These are phyloP conservation scores for Avena insularis DNA, from an alignment of 176 grass and related monocot species.

Conservation along the genomic window DNA sequence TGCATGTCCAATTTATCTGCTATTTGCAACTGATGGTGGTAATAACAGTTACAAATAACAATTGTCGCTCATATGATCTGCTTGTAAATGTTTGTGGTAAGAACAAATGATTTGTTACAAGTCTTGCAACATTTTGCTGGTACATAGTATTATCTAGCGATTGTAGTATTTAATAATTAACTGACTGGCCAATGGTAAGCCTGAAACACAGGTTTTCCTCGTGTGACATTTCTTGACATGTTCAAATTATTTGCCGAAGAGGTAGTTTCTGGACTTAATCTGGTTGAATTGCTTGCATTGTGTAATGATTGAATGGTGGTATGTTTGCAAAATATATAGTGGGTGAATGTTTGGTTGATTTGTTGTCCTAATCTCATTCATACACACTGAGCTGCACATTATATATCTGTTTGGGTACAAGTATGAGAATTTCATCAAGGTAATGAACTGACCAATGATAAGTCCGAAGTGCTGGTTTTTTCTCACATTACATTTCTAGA, in stretches of 20 bases:
- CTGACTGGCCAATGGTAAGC: not conserved
- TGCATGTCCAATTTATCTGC: not conserved
- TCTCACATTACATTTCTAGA: not conserved
- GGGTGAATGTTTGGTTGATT: slow-evolving; percentile 13
- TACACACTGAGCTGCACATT: not conserved
- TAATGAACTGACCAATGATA: too few relatives aligned
- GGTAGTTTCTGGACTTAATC: not conserved
- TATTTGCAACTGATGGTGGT: too few relatives aligned
- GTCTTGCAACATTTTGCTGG: not conserved
- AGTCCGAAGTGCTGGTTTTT: not conserved
- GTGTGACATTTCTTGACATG: not conserved
- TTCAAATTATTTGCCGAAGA: not conserved
- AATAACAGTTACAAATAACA: not conserved
- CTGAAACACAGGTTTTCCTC: not conserved
- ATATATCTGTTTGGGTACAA: not conserved
- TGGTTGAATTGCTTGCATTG: not conserved
- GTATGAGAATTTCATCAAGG: not conserved
- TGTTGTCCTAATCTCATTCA: not conserved
- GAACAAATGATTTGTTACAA: not conserved
- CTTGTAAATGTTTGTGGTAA: not conserved
- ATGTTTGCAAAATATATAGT: not conserved
- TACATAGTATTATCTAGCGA: not conserved
- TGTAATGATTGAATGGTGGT: not conserved
- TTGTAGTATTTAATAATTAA: not conserved
- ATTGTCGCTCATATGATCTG: not conserved